Evolutionary conservation across 2,329 filamentous ascomycete genomes (phyloP), one percentile per base, ranked within the genome.

Genomic region (Talaromyces sp.): DNA sequence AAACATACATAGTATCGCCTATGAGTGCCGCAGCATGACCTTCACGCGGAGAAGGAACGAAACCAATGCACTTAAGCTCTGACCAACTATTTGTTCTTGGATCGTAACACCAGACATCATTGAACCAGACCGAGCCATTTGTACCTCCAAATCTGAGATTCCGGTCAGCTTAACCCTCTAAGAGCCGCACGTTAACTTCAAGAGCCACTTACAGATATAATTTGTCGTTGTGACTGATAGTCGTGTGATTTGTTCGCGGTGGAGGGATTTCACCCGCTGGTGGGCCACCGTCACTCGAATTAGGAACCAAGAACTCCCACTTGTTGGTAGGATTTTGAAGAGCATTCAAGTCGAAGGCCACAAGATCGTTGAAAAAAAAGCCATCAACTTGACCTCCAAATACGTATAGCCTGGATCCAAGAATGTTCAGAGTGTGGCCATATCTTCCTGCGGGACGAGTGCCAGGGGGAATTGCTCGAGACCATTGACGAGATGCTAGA

Each of bases 1-100:
- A 99, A 65, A 99, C 88, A 79, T 99, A 99, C 96, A 99, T 99
- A 64, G 97, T 95, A 73, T 99, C 95, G 74, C 95, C 92, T 48
- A 99, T 93, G 21, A 99, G 82, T 3, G 93, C 88, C 14, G 95
- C 92, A 12, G 96, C 93, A 75, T 99, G 95, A 3, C 95, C 95
- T 81, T 99, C 95, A 65, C 95, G 87, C 18, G 93, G 88, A 1
- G 92, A 88, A 1, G 96, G 95, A 64, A 99, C 98, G 75, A 97
- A 99, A 39, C 95, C 95, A 71, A 98, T 97, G 74, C 95, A 99
- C 72, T 98, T 93, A 62, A 96, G 83, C 73, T 96, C 89, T 9
- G 86, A 80, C 95, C 95, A 99, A 62, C 84, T 80, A 75, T 97
- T 97, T 52, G 85, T 80, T 61, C 87, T 83, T 7, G 93, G 90